Evolutionary conservation across 2,329 filamentous ascomycete species (phyloP).

Genomic region (Alternaria gaisen): DNA sequence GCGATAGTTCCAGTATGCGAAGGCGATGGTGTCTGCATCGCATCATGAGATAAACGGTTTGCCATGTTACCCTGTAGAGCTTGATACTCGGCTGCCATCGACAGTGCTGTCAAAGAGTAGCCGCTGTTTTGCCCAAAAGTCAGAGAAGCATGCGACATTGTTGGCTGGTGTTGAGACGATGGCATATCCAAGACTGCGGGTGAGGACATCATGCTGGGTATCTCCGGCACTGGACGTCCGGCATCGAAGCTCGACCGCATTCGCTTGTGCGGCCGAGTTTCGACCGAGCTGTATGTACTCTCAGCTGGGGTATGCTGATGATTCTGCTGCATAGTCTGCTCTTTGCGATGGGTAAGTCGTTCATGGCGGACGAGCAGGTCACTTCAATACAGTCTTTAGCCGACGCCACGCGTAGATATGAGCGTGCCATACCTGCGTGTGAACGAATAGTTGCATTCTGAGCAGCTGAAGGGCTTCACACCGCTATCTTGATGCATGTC

Average conservation of each 20-base stretch:
- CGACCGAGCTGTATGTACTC: slow-evolving; percentile 20
- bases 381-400: slow-evolving; percentile 25
- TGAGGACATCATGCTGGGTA: slow-evolving; percentile 38
- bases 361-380: slow-evolving; percentile 54
- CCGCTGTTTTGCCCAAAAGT: slow-evolving; percentile 36
- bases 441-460: slow-evolving; percentile 54
- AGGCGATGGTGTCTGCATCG: slow-evolving; percentile 22
- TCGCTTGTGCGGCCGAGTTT: slow-evolving; percentile 36
- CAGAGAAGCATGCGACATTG: slow-evolving; percentile 25
- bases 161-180: slow-evolving; percentile 24
- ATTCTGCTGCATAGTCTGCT: slow-evolving; percentile 21
- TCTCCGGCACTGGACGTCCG: slow-evolving; percentile 36
- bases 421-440: slow-evolving; percentile 49
- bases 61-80: slow-evolving; percentile 44
- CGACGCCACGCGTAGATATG: background rate
- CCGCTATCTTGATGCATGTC: slow-evolving; percentile 45
- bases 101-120: slow-evolving; percentile 51
- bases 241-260: slow-evolving; percentile 38
- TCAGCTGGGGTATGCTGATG: slow-evolving; percentile 15
- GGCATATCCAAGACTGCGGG: slow-evolving; percentile 33
- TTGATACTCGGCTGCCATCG: slow-evolving; percentile 54
- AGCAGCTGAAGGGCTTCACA: slow-evolving; percentile 53
- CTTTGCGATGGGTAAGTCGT: slow-evolving; percentile 50
- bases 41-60: slow-evolving; percentile 22
- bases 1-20: slow-evolving; percentile 24